These are phyloP conservation scores for Ceratobasidium sp. DNA, from an alignment of 1,284 basidiomycete species.

Conservation along the genomic window DNA sequence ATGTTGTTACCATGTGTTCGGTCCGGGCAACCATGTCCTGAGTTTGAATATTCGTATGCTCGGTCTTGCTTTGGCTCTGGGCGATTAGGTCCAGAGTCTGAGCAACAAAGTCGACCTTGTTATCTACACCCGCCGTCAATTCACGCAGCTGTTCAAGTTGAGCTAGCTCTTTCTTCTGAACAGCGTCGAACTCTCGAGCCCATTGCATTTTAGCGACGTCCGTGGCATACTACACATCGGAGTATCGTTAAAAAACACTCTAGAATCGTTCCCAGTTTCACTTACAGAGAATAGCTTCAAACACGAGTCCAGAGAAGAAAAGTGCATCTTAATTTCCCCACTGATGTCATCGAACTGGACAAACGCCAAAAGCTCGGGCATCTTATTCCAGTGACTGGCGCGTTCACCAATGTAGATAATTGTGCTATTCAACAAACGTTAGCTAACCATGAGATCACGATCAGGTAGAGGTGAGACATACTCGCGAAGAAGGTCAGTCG, in stretches of 20 bases:
- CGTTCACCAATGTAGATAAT: constrained; percentile 4
- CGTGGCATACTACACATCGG: background rate
- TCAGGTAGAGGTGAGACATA: background rate
- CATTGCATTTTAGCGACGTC: constrained; percentile 27
- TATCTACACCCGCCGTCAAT: background rate
- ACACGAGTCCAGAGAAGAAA: constrained; percentile 12
- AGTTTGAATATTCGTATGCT: too few relatives aligned
- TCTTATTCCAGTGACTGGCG: background rate
- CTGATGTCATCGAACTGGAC: constrained; percentile 2
- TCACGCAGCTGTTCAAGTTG: background rate
- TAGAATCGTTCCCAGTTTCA: background rate
- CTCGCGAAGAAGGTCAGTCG: background rate
- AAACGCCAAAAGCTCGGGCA: background rate
- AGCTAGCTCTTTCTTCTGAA: background rate
- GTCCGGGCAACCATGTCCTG: too few relatives aligned
- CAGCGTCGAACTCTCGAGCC: background rate
- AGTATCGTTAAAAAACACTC: background rate
- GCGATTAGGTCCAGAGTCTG: too few relatives aligned
- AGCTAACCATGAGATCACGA: background rate
- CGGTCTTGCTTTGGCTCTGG: too few relatives aligned
- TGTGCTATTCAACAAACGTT: background rate
- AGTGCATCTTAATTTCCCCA: constrained; percentile 13
- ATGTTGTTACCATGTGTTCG: too few relatives aligned
- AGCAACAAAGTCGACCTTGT: background rate
- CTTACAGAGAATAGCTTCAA: constrained; percentile 21